Conservation (phyloP, 192 early-diverging fungal genomes). For the Gryganskiella cystojenkinii region DNA sequence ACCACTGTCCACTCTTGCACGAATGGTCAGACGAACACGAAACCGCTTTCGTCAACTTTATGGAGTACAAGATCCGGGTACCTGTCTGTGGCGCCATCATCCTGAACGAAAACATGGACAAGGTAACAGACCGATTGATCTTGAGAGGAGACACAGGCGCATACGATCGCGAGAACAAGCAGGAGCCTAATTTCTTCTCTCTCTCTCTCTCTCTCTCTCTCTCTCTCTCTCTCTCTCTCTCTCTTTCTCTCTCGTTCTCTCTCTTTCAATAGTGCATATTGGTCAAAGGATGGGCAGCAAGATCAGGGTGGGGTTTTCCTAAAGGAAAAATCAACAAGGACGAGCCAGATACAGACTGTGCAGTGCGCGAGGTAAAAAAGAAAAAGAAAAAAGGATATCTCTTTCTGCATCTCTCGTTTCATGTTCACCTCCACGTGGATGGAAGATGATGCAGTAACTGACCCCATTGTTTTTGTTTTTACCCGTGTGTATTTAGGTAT, state of each 20-base stretch:
- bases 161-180: too few species aligned
- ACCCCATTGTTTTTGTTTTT: neutral
- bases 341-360: slow-evolving; percentile 88
- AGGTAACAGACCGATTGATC: slow-evolving; percentile 53
- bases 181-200: too few species aligned
- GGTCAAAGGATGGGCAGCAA: slow-evolving; percentile 93
- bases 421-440: too few species aligned
- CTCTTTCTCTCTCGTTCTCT: neutral
- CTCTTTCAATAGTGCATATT: slow-evolving; percentile 68
- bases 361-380: slow-evolving; percentile 86
- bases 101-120: slow-evolving; percentile 82
- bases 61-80: slow-evolving; percentile 95
- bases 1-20: slow-evolving; percentile 89
- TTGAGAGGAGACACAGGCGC: neutral
- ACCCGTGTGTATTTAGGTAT: slow-evolving; percentile 62
- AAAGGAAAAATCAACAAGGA: slow-evolving; percentile 99
- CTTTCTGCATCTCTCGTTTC: too few species aligned
- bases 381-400: too few species aligned
- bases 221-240: neutral
- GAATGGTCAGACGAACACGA: slow-evolving; percentile 93
- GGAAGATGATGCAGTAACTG: too few species aligned
- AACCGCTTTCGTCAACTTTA: slow-evolving; percentile 88
- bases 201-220: neutral
- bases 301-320: slow-evolving; percentile 97
- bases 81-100: slow-evolving; percentile 99